These are phyloP conservation scores for Aureobasidium sp. DNA, from an alignment of 2,329 filamentous ascomycete species.

Conservation along the genomic window DNA sequence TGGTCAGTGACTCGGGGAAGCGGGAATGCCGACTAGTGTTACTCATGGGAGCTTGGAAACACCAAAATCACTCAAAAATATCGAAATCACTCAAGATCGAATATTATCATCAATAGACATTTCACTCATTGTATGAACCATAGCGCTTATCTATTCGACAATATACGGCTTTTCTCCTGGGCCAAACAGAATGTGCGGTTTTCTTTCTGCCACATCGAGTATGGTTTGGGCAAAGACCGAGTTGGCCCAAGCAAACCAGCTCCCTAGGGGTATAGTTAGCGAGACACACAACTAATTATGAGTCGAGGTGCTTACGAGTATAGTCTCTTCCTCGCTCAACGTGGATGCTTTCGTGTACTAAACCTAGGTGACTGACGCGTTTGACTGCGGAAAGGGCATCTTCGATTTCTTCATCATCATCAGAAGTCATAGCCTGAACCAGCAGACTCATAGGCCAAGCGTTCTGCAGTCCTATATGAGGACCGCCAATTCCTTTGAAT, in stretches of 20 bases:
- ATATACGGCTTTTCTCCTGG: constrained; percentile 53
- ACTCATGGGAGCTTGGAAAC: neutral
- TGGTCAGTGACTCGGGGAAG: neutral
- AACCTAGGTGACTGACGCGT: constrained; percentile 64
- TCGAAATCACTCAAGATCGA: neutral
- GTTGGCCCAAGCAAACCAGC: constrained; percentile 98
- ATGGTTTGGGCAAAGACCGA: constrained; percentile 92
- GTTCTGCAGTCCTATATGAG: constrained; percentile 73
- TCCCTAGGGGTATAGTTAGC: constrained; percentile 41
- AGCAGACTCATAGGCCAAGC: constrained; percentile 97
- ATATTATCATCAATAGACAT: neutral
- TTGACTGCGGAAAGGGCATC: constrained; percentile 68
- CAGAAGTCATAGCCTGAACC: constrained; percentile 81
- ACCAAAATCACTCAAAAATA: neutral
- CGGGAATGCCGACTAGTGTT: neutral
- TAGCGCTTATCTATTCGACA: constrained; percentile 23
- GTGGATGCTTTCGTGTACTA: constrained; percentile 89
- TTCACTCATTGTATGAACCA: neutral
- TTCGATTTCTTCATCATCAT: constrained; percentile 75
- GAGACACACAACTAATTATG: neutral
- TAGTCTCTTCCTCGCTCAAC: constrained; percentile 65
- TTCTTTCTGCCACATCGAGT: constrained; percentile 78
- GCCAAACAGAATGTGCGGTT: constrained; percentile 80
- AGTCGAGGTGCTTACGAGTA: constrained; percentile 54
- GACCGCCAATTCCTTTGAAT: constrained; percentile 84